A percentile compares a stretch with the other conserved stretches of the same genome.
Evolutionary conservation across 2,329 filamentous ascomycete species (phyloP).

Genomic region (Geosmithia flava): DNA sequence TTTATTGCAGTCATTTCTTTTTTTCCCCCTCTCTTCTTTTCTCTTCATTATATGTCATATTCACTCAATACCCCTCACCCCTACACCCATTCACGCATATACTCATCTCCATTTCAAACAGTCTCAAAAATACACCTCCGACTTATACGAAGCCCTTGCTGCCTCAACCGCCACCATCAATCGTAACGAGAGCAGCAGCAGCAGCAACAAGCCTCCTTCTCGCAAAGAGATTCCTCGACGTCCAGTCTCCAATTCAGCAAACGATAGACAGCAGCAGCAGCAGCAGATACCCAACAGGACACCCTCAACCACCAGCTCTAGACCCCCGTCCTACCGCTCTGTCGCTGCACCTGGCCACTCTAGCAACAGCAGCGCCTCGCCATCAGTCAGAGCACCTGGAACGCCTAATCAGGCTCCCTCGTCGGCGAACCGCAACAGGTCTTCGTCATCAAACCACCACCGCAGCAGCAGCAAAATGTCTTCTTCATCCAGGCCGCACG

Average conservation of each 20-base stretch:
- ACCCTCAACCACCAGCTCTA: background rate
- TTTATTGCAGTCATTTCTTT: too few species aligned
- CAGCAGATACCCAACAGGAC: background rate
- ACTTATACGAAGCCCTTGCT: background rate
- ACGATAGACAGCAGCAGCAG: background rate
- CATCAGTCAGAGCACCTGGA: background rate
- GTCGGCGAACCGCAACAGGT: conserved; percentile 20
- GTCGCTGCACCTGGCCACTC: background rate
- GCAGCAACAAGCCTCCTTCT: background rate
- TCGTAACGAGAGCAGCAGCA: background rate
- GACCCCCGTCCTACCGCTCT: background rate
- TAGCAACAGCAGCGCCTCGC: background rate
- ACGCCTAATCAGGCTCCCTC: background rate
- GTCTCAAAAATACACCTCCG: background rate
- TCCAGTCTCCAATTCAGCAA: background rate
- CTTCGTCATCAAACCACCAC: conserved; percentile 51
- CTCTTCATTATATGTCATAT: background rate
- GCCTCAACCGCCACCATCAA: background rate
- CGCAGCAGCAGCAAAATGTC: conserved; percentile 39
- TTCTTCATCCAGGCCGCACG: conserved; percentile 20
- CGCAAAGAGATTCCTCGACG: conserved; percentile 1
- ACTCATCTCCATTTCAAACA: background rate
- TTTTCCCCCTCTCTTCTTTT: background rate
- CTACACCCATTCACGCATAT: background rate
- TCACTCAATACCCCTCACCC: background rate